Evolutionary conservation across 192 early-diverging fungal genomes (phyloP).

Genomic region (Spizellomyces punctatus): DNA sequence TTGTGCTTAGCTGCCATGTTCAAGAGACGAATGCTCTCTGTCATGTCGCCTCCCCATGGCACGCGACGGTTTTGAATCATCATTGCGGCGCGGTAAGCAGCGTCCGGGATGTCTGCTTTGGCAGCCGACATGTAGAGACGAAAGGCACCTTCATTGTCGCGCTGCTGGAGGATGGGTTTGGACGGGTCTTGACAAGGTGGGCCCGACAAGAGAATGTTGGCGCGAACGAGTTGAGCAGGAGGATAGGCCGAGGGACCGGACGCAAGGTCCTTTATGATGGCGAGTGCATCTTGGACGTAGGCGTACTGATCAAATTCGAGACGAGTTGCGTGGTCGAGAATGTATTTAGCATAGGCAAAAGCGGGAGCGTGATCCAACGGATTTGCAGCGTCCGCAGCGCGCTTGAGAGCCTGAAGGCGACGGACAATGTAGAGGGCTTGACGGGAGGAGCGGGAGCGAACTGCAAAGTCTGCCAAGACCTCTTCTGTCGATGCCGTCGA

Average conservation of each 20-base stretch:
- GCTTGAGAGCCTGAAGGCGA: constrained; percentile 9
- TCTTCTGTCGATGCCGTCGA: background rate
- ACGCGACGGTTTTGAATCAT: constrained; percentile 11
- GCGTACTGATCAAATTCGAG: constrained; percentile 6
- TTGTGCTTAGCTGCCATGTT: background rate
- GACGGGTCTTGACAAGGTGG: constrained; percentile 2
- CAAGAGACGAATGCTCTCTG: background rate
- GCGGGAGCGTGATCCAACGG: background rate
- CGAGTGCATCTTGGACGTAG: constrained; percentile 8
- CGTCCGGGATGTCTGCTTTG: background rate
- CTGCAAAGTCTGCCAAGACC: constrained; percentile 4
- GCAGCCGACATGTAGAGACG: constrained; percentile 6
- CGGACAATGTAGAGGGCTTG: constrained; percentile 17
- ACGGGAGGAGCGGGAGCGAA: background rate
- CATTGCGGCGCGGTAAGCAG: constrained; percentile 14
- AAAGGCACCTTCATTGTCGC: constrained; percentile 21
- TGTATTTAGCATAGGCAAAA: constrained; percentile 5
- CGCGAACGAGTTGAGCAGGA: background rate
- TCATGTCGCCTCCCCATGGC: constrained; percentile 11
- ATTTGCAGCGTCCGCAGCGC: background rate
- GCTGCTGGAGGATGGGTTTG: constrained; percentile 2
- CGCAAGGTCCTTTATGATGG: constrained; percentile 1
- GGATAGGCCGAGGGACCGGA: background rate
- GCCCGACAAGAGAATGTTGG: background rate
- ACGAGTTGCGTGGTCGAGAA: constrained; percentile 5